phyloP scores from a whole-genome alignment of 306 rosid genomes.

The Styphnolobium japonicum region DNA sequence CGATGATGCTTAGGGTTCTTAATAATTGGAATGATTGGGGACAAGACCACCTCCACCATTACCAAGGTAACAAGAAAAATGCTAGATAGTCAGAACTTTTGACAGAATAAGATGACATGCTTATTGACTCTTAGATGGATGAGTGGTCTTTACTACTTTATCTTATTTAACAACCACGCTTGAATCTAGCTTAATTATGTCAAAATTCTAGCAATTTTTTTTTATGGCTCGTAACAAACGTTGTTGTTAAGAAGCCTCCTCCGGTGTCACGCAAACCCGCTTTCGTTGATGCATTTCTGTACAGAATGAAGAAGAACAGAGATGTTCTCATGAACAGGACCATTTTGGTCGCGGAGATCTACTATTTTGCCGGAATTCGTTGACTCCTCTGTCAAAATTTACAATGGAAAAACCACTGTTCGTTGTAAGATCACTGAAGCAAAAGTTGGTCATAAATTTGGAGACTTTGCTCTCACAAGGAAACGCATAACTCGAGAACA shows the following conservation, averaged over 20 bases:
- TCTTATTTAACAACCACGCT: too few species aligned
- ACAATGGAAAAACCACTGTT: conserved; percentile 38
- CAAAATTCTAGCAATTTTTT: too few species aligned
- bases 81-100: too few species aligned
- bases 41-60: background rate
- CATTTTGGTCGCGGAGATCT: conserved; percentile 44
- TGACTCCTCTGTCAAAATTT: conserved; percentile 34
- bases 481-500: conserved; percentile 39
- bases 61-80: too few species aligned
- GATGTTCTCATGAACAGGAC: conserved; percentile 32
- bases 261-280: conserved; percentile 23
- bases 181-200: too few species aligned
- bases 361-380: conserved; percentile 40
- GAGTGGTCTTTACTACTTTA: too few species aligned
- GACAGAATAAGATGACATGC: too few species aligned
- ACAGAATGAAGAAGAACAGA: conserved; percentile 36
- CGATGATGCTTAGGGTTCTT: conserved; percentile 25
- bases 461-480: conserved; percentile 45
- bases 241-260: background rate
- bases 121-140: too few species aligned
- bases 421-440: conserved; percentile 40
- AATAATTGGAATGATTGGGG: conserved; percentile 19
- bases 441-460: conserved; percentile 44
- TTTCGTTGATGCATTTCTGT: conserved; percentile 30
- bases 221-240: conserved; percentile 8